Evolutionary conservation across 345 rosid species (phyloP), one percentile per base, ranked within the genome.

Genomic region (Limnanthes douglasii): DNA sequence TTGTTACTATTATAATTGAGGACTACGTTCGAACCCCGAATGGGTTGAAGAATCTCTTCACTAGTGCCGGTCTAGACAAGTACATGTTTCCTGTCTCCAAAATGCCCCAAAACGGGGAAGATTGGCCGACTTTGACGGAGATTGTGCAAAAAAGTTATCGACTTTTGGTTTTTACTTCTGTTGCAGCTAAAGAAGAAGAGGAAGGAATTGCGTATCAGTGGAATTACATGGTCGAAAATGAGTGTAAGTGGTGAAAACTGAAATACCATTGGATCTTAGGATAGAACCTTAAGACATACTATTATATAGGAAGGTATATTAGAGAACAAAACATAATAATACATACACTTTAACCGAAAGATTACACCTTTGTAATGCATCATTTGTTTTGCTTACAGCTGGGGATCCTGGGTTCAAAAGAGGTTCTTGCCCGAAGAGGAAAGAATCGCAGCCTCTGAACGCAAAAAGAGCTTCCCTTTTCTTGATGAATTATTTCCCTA

Each of bases 181-280:
- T 70, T 54, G 84, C 94, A 21, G 70, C 94, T 0, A 90, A 90
- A 60, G 95, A 90, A 75, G 75, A 81, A 14, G 95, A 80, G 43
- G 93, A 90, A 80, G 98, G 98, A 5, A 59, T 90, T 55, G 95
- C 98, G 3, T 90, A 84, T 60, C 94, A 84, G 30, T 90, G 98
- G 98, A 80, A 68, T 60, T 84, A 90, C 65, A 54, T 90, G 49
- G 34, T 84, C 46, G 98, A 90, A 69, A 84, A 84, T 50, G 86
- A 90, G 61, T 36, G 94, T 75, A 52, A 66, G 72, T 46, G 17
- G 42, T 17, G 16, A 42, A 20, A 1, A n/a, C n/a, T n/a, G n/a
- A n/a, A n/a, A n/a, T n/a, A n/a, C n/a, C n/a, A n/a, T n/a, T n/a
- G n/a, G n/a, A n/a, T n/a, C n/a, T n/a, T n/a, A n/a, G n/a, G n/a